These are phyloP conservation scores for Brachypodium distachyon DNA, from an alignment of 202 grass and related monocot species.

Conservation along the genomic window DNA sequence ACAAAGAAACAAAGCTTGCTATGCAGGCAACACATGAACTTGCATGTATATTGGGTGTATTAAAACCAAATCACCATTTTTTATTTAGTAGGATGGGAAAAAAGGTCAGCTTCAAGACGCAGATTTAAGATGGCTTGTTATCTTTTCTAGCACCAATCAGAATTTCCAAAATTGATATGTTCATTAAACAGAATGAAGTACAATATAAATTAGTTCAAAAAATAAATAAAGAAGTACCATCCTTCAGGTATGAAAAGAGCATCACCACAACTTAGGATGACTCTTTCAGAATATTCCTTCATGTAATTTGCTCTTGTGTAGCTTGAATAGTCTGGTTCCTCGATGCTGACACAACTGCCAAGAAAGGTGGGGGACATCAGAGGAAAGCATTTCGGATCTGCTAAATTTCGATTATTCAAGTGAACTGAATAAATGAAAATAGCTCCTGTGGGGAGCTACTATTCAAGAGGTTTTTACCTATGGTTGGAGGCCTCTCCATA, in stretches of 20 bases:
- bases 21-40: neutral
- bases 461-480: slow-evolving; percentile 62
- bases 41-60: neutral
- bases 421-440: slow-evolving; percentile 2
- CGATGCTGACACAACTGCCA: slow-evolving; percentile 61
- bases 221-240: slow-evolving; percentile 55
- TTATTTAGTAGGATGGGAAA: neutral
- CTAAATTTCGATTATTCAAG: neutral
- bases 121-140: neutral
- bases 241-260: slow-evolving; percentile 98
- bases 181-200: neutral
- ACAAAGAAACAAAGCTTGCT: neutral
- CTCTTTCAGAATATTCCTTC: slow-evolving; percentile 66
- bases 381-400: neutral
- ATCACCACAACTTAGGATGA: slow-evolving; percentile 63
- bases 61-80: neutral
- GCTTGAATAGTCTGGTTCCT: slow-evolving; percentile 60
- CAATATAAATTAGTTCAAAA: slow-evolving; percentile 11
- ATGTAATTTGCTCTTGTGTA: slow-evolving; percentile 66
- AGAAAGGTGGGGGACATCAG: neutral
- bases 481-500: slow-evolving; percentile 97
- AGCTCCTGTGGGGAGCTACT: slow-evolving; percentile 6
- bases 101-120: neutral
- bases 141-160: neutral
- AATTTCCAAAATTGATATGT: neutral